phyloP scores from a whole-genome alignment of 192 early-diverging fungal genomes.

The Coemansia sp. region DNA sequence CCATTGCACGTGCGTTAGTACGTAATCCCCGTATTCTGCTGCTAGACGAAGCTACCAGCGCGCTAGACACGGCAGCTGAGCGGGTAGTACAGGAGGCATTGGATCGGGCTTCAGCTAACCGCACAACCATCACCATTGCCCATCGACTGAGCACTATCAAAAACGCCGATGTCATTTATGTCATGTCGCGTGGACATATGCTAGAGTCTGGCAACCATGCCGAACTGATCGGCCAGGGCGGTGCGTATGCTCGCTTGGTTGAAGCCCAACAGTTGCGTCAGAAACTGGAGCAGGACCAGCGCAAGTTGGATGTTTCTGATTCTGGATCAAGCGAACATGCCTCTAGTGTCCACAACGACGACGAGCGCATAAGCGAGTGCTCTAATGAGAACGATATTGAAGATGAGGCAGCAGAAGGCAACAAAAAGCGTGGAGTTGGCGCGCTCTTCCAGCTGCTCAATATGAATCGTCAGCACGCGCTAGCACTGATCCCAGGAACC shows the following conservation, averaged over 20 bases:
- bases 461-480: conserved; percentile 46
- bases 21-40: conserved; percentile 84
- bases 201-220: conserved; percentile 78
- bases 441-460: conserved; percentile 33
- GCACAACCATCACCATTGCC: conserved; percentile 91
- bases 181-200: conserved; percentile 68
- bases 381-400: neutral
- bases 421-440: conserved; percentile 7
- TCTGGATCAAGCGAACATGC: neutral
- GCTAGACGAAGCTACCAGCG: conserved; percentile 87
- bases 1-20: conserved; percentile 89
- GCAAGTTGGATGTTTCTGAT: neutral
- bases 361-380: neutral
- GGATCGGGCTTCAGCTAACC: conserved; percentile 67
- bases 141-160: conserved; percentile 87
- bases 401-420: neutral
- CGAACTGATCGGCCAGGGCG: conserved; percentile 59
- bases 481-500: conserved; percentile 56
- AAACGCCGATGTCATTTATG: conserved; percentile 82
- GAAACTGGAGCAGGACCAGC: conserved; percentile 18
- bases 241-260: conserved; percentile 53
- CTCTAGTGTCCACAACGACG: neutral
- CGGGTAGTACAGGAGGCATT: conserved; percentile 80
- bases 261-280: conserved; percentile 60
- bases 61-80: conserved; percentile 79